Percentiles rank a stretch among this genome's conserved stretches.
phyloP scores from a whole-genome alignment of 495 filamentous ascomycete species.

The Cetradonia linearis region DNA sequence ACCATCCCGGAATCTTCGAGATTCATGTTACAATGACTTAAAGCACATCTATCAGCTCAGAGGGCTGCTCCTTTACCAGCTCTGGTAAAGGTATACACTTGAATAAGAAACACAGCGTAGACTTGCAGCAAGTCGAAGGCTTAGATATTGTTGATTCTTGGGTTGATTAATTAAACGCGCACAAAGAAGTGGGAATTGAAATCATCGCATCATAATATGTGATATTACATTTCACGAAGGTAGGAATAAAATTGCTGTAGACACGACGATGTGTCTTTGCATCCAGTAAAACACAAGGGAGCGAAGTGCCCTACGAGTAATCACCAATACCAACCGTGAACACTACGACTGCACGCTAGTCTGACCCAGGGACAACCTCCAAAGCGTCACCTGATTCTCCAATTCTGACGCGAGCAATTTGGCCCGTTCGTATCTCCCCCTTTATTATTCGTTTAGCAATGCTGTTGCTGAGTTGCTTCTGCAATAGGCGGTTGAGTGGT shows the following conservation, averaged over 20 bases:
- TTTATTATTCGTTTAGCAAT: constrained; percentile 87
- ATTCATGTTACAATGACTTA: neutral
- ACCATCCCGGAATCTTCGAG: too few species aligned
- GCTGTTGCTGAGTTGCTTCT: constrained; percentile 76
- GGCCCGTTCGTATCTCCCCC: constrained; percentile 66
- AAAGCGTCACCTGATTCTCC: constrained; percentile 45
- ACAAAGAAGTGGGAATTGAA: neutral
- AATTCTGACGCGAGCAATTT: constrained; percentile 57
- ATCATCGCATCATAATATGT: neutral
- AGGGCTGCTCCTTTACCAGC: too few species aligned
- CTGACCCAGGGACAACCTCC: constrained; percentile 28
- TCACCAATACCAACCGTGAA: neutral
- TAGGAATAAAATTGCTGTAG: neutral
- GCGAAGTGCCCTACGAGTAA: neutral
- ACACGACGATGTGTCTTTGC: neutral
- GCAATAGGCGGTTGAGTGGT: constrained; percentile 85
- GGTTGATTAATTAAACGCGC: neutral
- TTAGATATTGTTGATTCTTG: neutral
- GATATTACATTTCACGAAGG: neutral
- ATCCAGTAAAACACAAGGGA: neutral
- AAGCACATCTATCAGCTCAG: neutral
- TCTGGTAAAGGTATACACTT: neutral
- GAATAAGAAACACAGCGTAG: neutral
- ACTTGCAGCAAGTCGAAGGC: neutral
- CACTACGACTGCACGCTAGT: neutral